Evolutionary conservation across 495 filamentous ascomycete genomes (phyloP), one percentile per base, ranked within the genome.

Genomic region (Jackrogersella multiformis): DNA sequence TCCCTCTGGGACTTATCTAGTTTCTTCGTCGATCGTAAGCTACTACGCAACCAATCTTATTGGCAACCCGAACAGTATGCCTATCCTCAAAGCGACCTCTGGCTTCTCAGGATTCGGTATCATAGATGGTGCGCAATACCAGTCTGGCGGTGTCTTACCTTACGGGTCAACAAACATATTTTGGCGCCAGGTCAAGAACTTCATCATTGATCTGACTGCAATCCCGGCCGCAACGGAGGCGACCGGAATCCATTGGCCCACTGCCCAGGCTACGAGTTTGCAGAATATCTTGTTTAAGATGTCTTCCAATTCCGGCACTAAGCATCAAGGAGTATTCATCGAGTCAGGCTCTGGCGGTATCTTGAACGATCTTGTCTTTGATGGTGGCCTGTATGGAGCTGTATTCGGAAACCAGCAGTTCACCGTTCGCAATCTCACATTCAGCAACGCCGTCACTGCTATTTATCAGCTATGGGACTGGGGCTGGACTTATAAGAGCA

Each of bases 341-440:
- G 90, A 93, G 70, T 82, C 83, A 76, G 89, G 91, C 8, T 92
- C 89, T 26, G 91, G 87, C 21, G 90, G 90, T 23, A 91, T 90
- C 61, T 68, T 93, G 61, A 86, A 85, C 54, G 93, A 96, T 68
- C 79, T 97, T 15, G 85, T 77, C 18, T 91, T 92, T 74, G 80
- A 86, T 63, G 91, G 92, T 55, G 92, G 92, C 9, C 65, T 79
- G 5, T 80, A 86, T 46, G 92, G 84, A n/a, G 79, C 84, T 6
- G 77, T 80, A 15, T 70, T 93, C 45, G 90, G 91, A 52, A 93
- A 90, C 70, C 92, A 94, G 78, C 92, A 94, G 75, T 95, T 90
- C 65, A 93, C 91, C 10, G 87, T 89, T 74, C 85, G 89, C 36
- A 92, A 92, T 69, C 65, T 95, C 35, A 82, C 77, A 0, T 87